A percentile compares a stretch with the other conserved stretches of the same genome.
These are phyloP conservation scores for Lepiota subincarnata DNA, from an alignment of 768 basidiomycete genomes.

Conservation along the genomic window DNA sequence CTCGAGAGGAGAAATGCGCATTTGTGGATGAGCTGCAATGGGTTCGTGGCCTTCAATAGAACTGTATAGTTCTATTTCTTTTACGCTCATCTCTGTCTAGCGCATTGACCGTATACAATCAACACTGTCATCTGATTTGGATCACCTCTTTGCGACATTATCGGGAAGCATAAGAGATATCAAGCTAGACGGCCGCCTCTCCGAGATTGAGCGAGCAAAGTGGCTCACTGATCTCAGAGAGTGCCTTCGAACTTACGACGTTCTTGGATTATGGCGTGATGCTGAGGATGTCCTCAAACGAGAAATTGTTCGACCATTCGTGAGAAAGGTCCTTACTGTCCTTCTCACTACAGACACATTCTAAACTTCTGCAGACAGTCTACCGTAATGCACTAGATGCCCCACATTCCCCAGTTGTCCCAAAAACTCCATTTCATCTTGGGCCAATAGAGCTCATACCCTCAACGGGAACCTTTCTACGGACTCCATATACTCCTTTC, in stretches of 20 bases:
- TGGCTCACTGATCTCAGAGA: slow-evolving; percentile 66
- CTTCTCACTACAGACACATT: background rate
- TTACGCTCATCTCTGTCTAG: slow-evolving; percentile 29
- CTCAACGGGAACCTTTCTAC: slow-evolving; percentile 28
- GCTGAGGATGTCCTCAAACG: slow-evolving; percentile 83
- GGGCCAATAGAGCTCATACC: slow-evolving; percentile 24
- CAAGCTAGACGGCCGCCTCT: slow-evolving; percentile 42
- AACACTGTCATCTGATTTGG: slow-evolving; percentile 82
- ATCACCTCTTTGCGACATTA: slow-evolving; percentile 70
- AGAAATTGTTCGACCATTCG: slow-evolving; percentile 69
- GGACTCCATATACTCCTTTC: slow-evolving; percentile 50
- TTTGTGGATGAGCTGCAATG: slow-evolving; percentile 84
- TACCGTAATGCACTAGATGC: slow-evolving; percentile 62
- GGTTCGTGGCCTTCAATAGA: slow-evolving; percentile 45
- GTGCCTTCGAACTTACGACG: slow-evolving; percentile 76
- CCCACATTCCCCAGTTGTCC: slow-evolving; percentile 71
- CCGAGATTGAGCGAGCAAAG: slow-evolving; percentile 64
- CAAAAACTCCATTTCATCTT: slow-evolving; percentile 65
- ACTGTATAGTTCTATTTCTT: slow-evolving; percentile 4
- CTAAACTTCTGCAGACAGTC: slow-evolving; percentile 53
- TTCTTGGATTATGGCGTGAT: slow-evolving; percentile 75
- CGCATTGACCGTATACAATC: slow-evolving; percentile 80
- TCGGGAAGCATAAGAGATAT: slow-evolving; percentile 48
- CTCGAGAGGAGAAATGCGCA: slow-evolving; percentile 66
- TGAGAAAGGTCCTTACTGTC: slow-evolving; percentile 62